Evolutionary conservation across 2,329 filamentous ascomycete species (phyloP), one percentile per base, ranked within the genome.

Genomic region (Colletotrichum horii): DNA sequence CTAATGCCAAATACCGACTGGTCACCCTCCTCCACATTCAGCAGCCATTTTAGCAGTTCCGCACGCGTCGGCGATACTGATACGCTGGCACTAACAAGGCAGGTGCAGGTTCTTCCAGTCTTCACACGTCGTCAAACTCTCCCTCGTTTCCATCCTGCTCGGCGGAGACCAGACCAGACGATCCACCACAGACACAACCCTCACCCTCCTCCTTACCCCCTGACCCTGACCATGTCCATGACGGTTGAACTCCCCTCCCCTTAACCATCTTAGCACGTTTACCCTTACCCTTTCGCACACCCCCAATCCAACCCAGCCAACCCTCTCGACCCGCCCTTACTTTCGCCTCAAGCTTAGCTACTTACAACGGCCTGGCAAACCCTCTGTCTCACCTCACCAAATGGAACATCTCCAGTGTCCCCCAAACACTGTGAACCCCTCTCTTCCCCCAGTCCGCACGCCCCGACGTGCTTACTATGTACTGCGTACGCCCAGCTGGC

Each of bases 111-210:
- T 66, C 71, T 61, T 36, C 61, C 66, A 71, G 60, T 66, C 71
- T 68, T 74, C 71, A 74, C 34, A 74, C 67, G 71, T 74, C 67
- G 71, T 71, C 72, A 71, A 75, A 67, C 61, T 66, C 62, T 61
- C 61, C 38, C 61, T 55, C 55, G 61, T 75, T 72, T 74, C 68
- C 52, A 67, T 72, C 69, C 26, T 62, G 61, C 48, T 43, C 61
- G 30, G 68, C 55, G 72, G 38, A 67, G 55, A 72, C 67, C 55
- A 67, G 72, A 67, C 72, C 72, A 72, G 72, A 75, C 72, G 72
- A 75, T 71, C 72, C 72, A 75, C 72, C 58, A 74, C 66, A 43
- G 71, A 71, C 71, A 74, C 75, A 67, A 75, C 64, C 74, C 48
- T 73, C 73, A 32, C 70, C 7, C 70, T 68, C 56, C n/a, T 48